These are phyloP conservation scores for Celoporthe dispersa DNA, from an alignment of 2,329 filamentous ascomycete genomes.

Conservation along the genomic window DNA sequence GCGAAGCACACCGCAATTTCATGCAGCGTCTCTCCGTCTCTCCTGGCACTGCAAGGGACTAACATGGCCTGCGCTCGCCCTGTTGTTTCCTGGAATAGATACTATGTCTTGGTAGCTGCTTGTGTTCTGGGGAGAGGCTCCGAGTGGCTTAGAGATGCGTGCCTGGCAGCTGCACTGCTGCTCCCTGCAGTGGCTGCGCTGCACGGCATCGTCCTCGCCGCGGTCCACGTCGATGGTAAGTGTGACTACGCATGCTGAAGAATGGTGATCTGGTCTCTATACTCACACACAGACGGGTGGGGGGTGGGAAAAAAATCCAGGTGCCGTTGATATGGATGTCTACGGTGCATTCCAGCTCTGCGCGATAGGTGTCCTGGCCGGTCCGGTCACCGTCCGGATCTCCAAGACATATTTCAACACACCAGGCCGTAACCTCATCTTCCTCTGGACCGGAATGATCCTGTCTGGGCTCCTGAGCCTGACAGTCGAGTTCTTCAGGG, in stretches of 20 bases:
- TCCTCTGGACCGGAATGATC: constrained; percentile 66
- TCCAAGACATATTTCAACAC: constrained; percentile 68
- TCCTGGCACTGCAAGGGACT: neutral
- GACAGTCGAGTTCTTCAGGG: constrained; percentile 67
- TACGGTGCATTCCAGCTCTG: constrained; percentile 72
- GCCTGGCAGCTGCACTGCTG: constrained; percentile 64
- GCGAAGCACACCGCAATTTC: constrained; percentile 1
- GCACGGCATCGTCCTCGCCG: constrained; percentile 65
- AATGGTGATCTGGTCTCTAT: neutral
- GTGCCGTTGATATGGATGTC: constrained; percentile 69
- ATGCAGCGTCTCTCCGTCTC: neutral
- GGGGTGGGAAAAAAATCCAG: constrained; percentile 48
- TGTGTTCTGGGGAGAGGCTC: constrained; percentile 66
- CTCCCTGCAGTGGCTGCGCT: constrained; percentile 67
- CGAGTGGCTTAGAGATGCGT: constrained; percentile 66
- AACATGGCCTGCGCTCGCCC: neutral
- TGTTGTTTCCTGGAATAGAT: constrained; percentile 48
- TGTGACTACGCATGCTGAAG: constrained; percentile 1
- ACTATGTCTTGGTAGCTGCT: constrained; percentile 66
- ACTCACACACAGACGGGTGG: neutral
- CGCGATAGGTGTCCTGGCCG: constrained; percentile 67
- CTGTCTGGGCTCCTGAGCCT: constrained; percentile 65
- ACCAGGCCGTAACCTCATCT: constrained; percentile 68
- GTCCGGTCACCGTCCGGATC: constrained; percentile 63
- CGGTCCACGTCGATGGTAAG: constrained; percentile 62